Evolutionary conservation across 345 rosid species (phyloP).

Genomic region (Erysimum cheiranthoides): DNA sequence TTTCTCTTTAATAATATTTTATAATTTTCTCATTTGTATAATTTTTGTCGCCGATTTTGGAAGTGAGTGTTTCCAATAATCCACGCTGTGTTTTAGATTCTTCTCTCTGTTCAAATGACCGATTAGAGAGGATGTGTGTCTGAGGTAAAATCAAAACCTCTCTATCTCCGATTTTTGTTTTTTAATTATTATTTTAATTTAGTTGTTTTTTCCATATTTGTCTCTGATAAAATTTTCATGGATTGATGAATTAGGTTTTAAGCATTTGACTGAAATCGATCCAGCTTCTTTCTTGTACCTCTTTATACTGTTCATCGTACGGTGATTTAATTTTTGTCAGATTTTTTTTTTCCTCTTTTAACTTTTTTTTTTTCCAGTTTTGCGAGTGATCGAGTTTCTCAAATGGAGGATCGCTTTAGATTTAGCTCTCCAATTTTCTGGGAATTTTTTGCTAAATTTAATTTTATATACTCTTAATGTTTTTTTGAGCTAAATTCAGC

Average conservation of each 20-base stretch:
- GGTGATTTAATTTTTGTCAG: constrained; percentile 28
- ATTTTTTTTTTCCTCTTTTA: constrained; percentile 1
- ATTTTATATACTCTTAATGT: neutral
- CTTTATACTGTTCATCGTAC: constrained; percentile 40
- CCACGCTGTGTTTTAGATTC: constrained; percentile 23
- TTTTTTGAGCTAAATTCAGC: constrained; percentile 1
- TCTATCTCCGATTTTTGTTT: neutral
- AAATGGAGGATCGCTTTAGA: constrained; percentile 18
- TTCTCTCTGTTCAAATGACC: constrained; percentile 8
- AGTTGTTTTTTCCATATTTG: constrained; percentile 3
- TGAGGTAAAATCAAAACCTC: constrained; percentile 52
- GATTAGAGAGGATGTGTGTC: constrained; percentile 76
- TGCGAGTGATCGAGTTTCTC: constrained; percentile 12
- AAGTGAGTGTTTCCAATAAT: constrained; percentile 36
- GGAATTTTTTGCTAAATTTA: constrained; percentile 3
- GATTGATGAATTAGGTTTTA: constrained; percentile 17
- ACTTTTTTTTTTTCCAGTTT: neutral
- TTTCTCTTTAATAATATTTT: neutral
- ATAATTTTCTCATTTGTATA: neutral
- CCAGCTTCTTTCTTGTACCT: constrained; percentile 20
- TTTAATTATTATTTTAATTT: neutral
- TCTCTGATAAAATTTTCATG: neutral
- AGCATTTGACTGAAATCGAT: constrained; percentile 41
- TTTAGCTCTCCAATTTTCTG: constrained; percentile 35
- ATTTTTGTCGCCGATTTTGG: constrained; percentile 52